Conservation (phyloP, 352 stramenopile species). For the Bremia lactucae region DNA sequence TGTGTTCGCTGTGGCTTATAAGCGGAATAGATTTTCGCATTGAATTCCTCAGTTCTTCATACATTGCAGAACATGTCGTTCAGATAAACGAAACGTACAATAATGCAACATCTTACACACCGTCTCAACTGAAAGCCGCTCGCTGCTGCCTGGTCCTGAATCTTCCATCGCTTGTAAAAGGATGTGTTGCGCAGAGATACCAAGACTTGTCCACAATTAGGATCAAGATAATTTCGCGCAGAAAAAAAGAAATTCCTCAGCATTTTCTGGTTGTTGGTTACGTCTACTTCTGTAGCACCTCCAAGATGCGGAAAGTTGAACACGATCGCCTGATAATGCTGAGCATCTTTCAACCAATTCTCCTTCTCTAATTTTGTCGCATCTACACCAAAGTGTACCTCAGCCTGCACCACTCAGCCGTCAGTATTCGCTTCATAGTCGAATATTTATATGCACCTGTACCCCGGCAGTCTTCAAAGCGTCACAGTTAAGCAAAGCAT, state of each 20-base stretch:
- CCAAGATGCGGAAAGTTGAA: slow-evolving; percentile 86
- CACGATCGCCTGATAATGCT: slow-evolving; percentile 55
- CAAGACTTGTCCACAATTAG: slow-evolving; percentile 49
- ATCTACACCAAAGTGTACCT: slow-evolving; percentile 60
- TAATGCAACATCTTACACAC: slow-evolving; percentile 13
- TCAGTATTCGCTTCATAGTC: neutral
- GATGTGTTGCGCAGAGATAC: slow-evolving; percentile 65
- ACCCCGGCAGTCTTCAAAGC: slow-evolving; percentile 62
- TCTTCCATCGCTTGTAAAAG: slow-evolving; percentile 82
- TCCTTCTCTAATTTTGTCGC: slow-evolving; percentile 53
- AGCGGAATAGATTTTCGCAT: slow-evolving; percentile 53
- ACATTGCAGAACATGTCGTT: neutral
- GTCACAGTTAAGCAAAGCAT: slow-evolving; percentile 53
- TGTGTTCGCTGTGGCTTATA: slow-evolving; percentile 73
- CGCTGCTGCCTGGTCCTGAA: slow-evolving; percentile 48
- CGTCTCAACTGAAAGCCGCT: slow-evolving; percentile 61
- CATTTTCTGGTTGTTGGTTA: slow-evolving; percentile 74
- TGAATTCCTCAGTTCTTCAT: slow-evolving; percentile 46
- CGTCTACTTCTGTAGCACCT: slow-evolving; percentile 69
- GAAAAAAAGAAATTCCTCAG: slow-evolving; percentile 71
- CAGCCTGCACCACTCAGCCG: slow-evolving; percentile 19
- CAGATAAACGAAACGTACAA: neutral
- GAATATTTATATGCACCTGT: neutral
- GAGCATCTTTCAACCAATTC: slow-evolving; percentile 28
- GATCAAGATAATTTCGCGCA: slow-evolving; percentile 43